Conservation (phyloP, 169 alveolate genomes). For the Neospora caninum region DNA sequence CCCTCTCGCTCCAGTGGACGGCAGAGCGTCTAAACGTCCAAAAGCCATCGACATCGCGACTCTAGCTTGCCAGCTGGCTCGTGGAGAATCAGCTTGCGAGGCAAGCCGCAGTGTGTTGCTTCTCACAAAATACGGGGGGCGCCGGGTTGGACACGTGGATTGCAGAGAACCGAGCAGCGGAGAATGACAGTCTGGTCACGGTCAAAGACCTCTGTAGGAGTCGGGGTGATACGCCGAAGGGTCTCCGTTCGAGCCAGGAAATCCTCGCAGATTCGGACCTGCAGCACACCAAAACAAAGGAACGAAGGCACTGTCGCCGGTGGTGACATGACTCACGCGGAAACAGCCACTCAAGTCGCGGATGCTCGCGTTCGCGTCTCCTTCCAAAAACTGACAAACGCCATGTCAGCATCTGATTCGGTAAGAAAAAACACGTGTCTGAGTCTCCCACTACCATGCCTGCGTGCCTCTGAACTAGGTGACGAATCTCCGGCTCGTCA, state of each 20-base stretch:
- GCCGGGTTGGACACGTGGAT: conserved; percentile 47
- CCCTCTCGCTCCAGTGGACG: not conserved
- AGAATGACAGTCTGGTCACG: conserved; percentile 21
- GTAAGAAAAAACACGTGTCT: too few species aligned
- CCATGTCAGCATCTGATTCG: not conserved
- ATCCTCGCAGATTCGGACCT: conserved; percentile 43
- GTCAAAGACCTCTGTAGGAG: conserved; percentile 42
- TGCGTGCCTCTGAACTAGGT: too few species aligned
- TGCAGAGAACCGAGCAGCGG: conserved; percentile 35
- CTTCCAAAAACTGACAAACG: not conserved
- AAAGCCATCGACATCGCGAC: not conserved
- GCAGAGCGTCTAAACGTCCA: not conserved
- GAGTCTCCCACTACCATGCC: too few species aligned
- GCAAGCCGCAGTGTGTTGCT: not conserved
- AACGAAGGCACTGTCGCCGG: not conserved
- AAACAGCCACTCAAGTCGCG: not conserved
- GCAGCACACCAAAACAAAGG: not conserved
- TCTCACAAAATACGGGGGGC: conserved; percentile 57
- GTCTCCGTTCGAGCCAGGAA: not conserved
- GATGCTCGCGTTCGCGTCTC: not conserved
- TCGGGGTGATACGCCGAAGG: conserved; percentile 11
- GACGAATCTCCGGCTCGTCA: too few species aligned
- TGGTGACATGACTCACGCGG: not conserved
- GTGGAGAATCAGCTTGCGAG: not conserved
- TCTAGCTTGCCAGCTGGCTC: too few species aligned